These are phyloP conservation scores for Pythium monospermum DNA, from an alignment of 352 stramenopile species.

Conservation along the genomic window DNA sequence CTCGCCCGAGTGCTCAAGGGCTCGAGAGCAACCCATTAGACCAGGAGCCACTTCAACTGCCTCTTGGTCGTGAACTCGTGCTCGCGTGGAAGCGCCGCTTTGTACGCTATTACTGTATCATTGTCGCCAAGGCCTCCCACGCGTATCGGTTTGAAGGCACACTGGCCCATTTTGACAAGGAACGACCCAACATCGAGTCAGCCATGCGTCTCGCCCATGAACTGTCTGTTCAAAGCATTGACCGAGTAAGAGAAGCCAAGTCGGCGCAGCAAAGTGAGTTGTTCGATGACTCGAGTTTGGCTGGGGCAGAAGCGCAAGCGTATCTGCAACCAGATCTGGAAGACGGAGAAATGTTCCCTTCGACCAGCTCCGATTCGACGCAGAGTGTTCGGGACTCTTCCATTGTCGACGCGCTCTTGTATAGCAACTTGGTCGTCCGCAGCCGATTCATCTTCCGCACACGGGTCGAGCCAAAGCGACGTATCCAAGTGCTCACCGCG, in stretches of 20 bases:
- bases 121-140: slow-evolving; percentile 69
- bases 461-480: slow-evolving; percentile 61
- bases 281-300: slow-evolving; percentile 11
- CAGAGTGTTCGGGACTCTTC: slow-evolving; percentile 38
- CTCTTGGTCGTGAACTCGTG: slow-evolving; percentile 55
- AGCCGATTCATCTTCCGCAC: slow-evolving; percentile 77
- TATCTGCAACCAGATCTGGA: not conserved
- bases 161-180: slow-evolving; percentile 68
- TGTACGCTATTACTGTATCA: slow-evolving; percentile 83
- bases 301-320: not conserved
- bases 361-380: slow-evolving; percentile 9
- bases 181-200: slow-evolving; percentile 79
- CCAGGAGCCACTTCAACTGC: slow-evolving; percentile 21
- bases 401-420: slow-evolving; percentile 72
- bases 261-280: slow-evolving; percentile 32
- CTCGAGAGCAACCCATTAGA: no score
- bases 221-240: slow-evolving; percentile 68
- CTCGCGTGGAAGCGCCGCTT: slow-evolving; percentile 79
- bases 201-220: slow-evolving; percentile 72
- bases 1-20: no score
- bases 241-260: slow-evolving; percentile 56
- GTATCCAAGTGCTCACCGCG: slow-evolving; percentile 61
- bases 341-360: not conserved
- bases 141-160: slow-evolving; percentile 71
- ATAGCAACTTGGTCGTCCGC: slow-evolving; percentile 76